Evolutionary conservation across 1,284 basidiomycete genomes (phyloP).

Genomic region (Microbotryum violaceum): DNA sequence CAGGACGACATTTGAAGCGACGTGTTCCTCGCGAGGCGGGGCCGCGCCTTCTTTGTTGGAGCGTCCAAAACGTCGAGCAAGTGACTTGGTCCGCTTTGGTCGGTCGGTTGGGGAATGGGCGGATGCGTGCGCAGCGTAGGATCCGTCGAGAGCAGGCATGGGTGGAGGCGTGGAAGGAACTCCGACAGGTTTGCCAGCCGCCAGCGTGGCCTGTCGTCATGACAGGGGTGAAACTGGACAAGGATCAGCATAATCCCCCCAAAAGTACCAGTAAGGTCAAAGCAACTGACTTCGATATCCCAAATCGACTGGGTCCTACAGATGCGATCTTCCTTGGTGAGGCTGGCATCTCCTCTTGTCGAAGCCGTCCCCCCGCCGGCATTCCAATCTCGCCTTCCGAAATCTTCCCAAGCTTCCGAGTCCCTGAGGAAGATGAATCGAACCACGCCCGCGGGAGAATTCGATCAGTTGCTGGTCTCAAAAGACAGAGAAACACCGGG

Average conservation of each 20-base stretch:
- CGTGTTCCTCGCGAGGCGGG: background rate
- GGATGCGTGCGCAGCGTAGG: background rate
- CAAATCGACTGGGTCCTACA: conserved; percentile 28
- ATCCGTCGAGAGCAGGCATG: conserved; percentile 16
- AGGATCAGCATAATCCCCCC: background rate
- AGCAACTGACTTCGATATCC: conserved; percentile 30
- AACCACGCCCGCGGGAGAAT: background rate
- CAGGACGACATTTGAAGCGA: background rate
- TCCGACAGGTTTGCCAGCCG: conserved; percentile 29
- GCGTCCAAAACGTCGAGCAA: conserved; percentile 21
- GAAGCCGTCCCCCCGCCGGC: conserved; percentile 7
- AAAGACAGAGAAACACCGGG: background rate
- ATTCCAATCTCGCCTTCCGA: conserved; percentile 21
- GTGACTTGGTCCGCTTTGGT: conserved; percentile 31
- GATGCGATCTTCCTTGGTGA: conserved; percentile 28
- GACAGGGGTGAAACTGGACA: background rate
- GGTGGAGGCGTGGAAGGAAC: conserved; percentile 17
- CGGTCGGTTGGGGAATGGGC: conserved; percentile 7
- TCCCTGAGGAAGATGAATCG: conserved; percentile 8
- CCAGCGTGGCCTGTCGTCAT: conserved; percentile 21
- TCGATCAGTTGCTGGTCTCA: background rate
- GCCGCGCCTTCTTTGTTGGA: background rate
- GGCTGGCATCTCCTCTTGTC: conserved; percentile 6
- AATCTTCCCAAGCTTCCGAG: conserved; percentile 31
- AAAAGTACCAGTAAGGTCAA: background rate